Base-by-base conservation (phyloP, 805 yeast species). In the Monosporozyma unispora region DNA sequence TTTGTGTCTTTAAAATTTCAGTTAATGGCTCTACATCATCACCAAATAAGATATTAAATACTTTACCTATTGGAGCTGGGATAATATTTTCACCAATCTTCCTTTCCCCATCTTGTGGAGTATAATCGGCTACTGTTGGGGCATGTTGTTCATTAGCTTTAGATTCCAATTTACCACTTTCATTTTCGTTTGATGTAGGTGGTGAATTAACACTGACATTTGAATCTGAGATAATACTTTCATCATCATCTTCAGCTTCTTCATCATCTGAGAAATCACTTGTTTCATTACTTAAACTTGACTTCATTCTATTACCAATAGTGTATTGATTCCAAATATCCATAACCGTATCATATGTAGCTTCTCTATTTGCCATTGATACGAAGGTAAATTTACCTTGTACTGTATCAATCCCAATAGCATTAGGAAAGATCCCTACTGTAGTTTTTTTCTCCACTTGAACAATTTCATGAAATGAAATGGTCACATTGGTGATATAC, bases 341-440 rank as follows among this genome's bases (percentile, higher is more conserved):
- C 4, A 78, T 72, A 47, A 86, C 75, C 33, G 78, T 62, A 48
- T 72, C 74, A 55, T 71, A 73, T 1, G 73, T 68, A 1, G 68
- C 45, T 63, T 84, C 90, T 55, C 90, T 71, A 3, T 80, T 70
- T 25, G 81, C 68, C 52, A 84, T 78, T 0, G 84, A 76, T 0
- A 87, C 87, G 70, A 84, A 84, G 0, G 74, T 72, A 59, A 77
- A 80, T 56, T 75, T 78, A 23, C 76, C 78, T 57, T 82, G 85
- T 45, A 81, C 65, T 1, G 89, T 83, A 49, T 78, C 74, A 21
- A 84, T 74, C 42, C 75, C 73, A 53, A 84, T 75, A 0, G 85
- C 87, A 59, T 83, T 84, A 5, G 88, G 88, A 52, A 84, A 81
- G 14, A 84, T 69, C 0, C 80, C 81, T 0, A 82, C 84, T 0